Percentiles rank a stretch among this genome's conserved stretches.
These are phyloP conservation scores for Talaromyces verruculosus DNA, from an alignment of 2,329 filamentous ascomycete genomes.

Conservation along the genomic window DNA sequence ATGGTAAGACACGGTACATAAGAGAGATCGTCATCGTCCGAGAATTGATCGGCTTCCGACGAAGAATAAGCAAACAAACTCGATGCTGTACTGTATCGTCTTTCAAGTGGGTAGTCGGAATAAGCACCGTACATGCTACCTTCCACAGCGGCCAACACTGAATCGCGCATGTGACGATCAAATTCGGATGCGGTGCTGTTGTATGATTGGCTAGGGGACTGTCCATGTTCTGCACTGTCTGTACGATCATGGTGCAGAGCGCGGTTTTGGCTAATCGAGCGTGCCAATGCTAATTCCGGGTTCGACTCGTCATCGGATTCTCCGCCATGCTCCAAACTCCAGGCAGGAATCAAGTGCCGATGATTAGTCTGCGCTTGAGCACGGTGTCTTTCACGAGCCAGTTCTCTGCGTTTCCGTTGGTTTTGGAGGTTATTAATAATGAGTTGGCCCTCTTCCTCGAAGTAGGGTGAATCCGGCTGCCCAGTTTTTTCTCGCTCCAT, in stretches of 20 bases:
- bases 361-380: slow-evolving; percentile 58
- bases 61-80: slow-evolving; percentile 54
- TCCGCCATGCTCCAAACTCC: slow-evolving; percentile 80
- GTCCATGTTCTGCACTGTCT: slow-evolving; percentile 41
- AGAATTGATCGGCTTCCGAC: slow-evolving; percentile 46
- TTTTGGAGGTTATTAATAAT: slow-evolving; percentile 41
- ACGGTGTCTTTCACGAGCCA: slow-evolving; percentile 60
- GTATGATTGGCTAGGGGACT: slow-evolving; percentile 55
- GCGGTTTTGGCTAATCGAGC: slow-evolving; percentile 37
- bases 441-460: slow-evolving; percentile 46
- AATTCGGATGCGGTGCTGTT: slow-evolving; percentile 50
- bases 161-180: slow-evolving; percentile 32
- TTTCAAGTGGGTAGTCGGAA: slow-evolving; percentile 57
- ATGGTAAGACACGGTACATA: slow-evolving; percentile 93
- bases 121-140: slow-evolving; percentile 77
- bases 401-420: slow-evolving; percentile 50
- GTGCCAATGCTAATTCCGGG: slow-evolving; percentile 33
- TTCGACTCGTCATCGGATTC: slow-evolving; percentile 55
- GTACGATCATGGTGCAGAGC: slow-evolving; percentile 30
- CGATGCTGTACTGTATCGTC: slow-evolving; percentile 77
- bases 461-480: slow-evolving; percentile 65
- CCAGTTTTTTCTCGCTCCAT: slow-evolving; percentile 74
- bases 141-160: slow-evolving; percentile 60
- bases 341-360: slow-evolving; percentile 61
- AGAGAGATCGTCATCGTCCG: slow-evolving; percentile 75